Conservation (phyloP, 1,284 basidiomycete genomes). For the Volvariella surrecta region DNA sequence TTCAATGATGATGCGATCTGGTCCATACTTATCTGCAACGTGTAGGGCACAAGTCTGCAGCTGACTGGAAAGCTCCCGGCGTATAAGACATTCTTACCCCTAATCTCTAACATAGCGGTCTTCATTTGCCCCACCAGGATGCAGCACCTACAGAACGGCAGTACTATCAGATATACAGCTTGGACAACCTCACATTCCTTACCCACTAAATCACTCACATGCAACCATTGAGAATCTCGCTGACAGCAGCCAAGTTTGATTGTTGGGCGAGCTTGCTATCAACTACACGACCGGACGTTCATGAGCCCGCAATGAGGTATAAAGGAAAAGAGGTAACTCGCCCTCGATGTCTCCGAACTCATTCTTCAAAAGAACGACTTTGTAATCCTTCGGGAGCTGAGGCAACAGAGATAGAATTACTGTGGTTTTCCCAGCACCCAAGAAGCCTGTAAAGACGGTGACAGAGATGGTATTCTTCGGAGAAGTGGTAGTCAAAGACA, state of each 20-base stretch:
- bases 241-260: conserved; percentile 76
- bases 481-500: too few relatives aligned
- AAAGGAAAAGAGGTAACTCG: conserved; percentile 14
- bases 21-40: conserved; percentile 61
- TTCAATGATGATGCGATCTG: conserved; percentile 88
- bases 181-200: not conserved
- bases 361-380: conserved; percentile 83
- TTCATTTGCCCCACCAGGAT: conserved; percentile 90
- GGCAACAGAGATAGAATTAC: conserved; percentile 80
- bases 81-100: conserved; percentile 33
- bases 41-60: conserved; percentile 1
- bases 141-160: conserved; percentile 56
- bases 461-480: conserved; percentile 49
- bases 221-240: conserved; percentile 89
- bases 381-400: conserved; percentile 74
- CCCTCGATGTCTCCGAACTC: conserved; percentile 83
- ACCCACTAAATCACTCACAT: conserved; percentile 41
- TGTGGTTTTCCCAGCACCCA: conserved; percentile 67
- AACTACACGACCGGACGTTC: conserved; percentile 33
- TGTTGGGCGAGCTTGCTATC: conserved; percentile 83
- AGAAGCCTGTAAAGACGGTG: conserved; percentile 82
- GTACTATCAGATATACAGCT: not conserved
- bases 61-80: conserved; percentile 8
- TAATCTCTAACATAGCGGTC: conserved; percentile 78
- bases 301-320: not conserved